Base-by-base conservation (phyloP, 805 yeast species). In the Kuraishia borneana region DNA sequence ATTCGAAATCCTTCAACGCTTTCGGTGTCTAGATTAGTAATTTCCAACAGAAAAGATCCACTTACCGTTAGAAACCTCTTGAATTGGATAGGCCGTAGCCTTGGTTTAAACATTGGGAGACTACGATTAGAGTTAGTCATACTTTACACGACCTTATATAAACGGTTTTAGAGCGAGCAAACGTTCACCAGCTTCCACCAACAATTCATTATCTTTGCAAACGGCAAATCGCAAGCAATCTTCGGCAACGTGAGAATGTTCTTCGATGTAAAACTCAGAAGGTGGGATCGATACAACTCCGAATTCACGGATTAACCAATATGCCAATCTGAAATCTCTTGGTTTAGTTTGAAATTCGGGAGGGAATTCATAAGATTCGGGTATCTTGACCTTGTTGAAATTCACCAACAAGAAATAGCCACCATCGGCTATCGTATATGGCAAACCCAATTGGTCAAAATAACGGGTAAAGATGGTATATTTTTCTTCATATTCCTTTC, bases 231-330 rank as follows among this genome's bases (percentile, higher is more conserved):
- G 76, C 40, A 92, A 63, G 51, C 85, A 73, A 46, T 83, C 78
- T 51, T 88, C 95, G 36, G 89, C 87, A 13, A 78, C 74, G 36
- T 71, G 63, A 21, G 82, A 87, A 43, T 81, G 76, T 39, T 72
- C 76, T 7, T 75, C 70, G 30, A 76, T 69, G 48, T 83, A 75
- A 50, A 92, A 92, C 57, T 89, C 97, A n/a, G 95, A 81, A 20
- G 97, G 97, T 8, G 98, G 98, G 42, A 92, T 92, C 3, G 95
- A 81, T 16, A 92, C 97, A 27, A 92, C 94, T 8, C 98, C 98
- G 38, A 89, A 55, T 52, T 87, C 95, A 51, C 75, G 78, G 48
- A 87, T 85, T 39, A 92, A 66, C 96, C 97, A 92, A 59, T 83
- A 84, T 1, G 95, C 94, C 42, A 79, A 66, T 52, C 74, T 75